Evolutionary conservation across 163 green algal genomes (phyloP), one percentile per base, ranked within the genome.

Genomic region (Chlorella variabilis): DNA sequence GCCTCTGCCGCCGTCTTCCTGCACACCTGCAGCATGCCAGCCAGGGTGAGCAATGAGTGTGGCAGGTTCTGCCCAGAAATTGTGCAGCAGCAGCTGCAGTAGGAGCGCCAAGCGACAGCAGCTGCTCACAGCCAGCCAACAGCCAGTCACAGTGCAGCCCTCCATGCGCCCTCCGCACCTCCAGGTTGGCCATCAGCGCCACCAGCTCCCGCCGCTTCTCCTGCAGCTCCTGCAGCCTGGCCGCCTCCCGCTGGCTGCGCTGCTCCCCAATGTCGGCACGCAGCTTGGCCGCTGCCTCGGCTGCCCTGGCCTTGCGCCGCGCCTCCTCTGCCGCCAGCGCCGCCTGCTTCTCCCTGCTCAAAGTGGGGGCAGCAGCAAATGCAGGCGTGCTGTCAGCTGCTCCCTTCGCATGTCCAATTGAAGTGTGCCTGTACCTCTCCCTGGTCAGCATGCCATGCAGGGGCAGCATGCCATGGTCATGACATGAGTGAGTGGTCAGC

Each of bases 311-410:
- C 71, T 77, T 79, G 54, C 83, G 71, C 31, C 73, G 49, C 36
- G 31, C 45, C 42, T 88, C 79, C 80, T 86, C 78, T 18, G 29
- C 54, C 8, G n/a, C 66, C 17, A 80, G 41, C 13, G 54, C 63
- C 23, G 58, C 83, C 76, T 88, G 82, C 63, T 78, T 78, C 71
- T 77, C 79, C 73, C 80, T 84, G 70, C 20, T 34, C 4, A 27
- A 18, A 41, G 23, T 15, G 27, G 9, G 11, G 3, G 71, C 58
- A 66, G 21, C 17, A 31, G 58, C 58, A 66, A 33, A 15, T 34
- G 25, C 58, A 38, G 8, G 25, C 17, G 27, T 34, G 58, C 25
- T 15, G 58, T 8, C 58, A 29, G 58, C 21, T 66, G 8, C 27
- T 31, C 21, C 27, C 58, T 38, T 9, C 25, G 17, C 25, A 38